Evolutionary conservation across 345 rosid genomes (phyloP), one percentile per base, ranked within the genome.

Genomic region (Hirschfeldia incana): DNA sequence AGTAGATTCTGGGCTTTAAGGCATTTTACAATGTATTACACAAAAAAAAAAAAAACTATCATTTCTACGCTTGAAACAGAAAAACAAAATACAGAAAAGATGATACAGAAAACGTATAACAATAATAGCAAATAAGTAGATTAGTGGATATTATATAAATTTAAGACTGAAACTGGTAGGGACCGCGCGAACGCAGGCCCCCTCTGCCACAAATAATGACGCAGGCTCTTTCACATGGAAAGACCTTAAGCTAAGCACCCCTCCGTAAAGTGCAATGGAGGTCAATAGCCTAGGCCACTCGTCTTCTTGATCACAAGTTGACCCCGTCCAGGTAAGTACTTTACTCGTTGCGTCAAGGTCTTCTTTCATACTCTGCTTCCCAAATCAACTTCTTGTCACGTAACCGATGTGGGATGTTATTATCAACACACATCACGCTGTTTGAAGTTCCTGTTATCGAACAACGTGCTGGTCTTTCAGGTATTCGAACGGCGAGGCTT

Each of bases 171-270:
- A 3, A 4, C 39, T 37, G 53, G 55, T 66, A 39, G 70, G 70
- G 70, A 21, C 70, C 30, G 70, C 70, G 70, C 68, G 68, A 65
- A 65, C 68, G 68, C 68, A 65, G 27, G 13, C 28, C 68, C 68
- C 68, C 46, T 65, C 68, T 65, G 28, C 46, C 68, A 65, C 68
- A 65, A 33, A 65, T 66, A 39, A 37, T 66, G 53, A 66, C 70
- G 32, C 5, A 60, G 65, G 34, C 65, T 60, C 65, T 60, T 11
- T 13, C 65, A 4, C 64, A 27, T 27, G 34, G 65, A 6, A 28
- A 28, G 65, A 60, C 65, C 65, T 60, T 60, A 60, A 28, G 16
- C 65, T 60, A 28, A 60, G 65, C 65, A 60, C 34, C 65, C 65
- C 34, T 60, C 65, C 65, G 3, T 28, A 27, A 1, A 1, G 65